These are phyloP conservation scores for Pythium pyrilobum DNA, from an alignment of 352 stramenopile genomes.

Conservation along the genomic window DNA sequence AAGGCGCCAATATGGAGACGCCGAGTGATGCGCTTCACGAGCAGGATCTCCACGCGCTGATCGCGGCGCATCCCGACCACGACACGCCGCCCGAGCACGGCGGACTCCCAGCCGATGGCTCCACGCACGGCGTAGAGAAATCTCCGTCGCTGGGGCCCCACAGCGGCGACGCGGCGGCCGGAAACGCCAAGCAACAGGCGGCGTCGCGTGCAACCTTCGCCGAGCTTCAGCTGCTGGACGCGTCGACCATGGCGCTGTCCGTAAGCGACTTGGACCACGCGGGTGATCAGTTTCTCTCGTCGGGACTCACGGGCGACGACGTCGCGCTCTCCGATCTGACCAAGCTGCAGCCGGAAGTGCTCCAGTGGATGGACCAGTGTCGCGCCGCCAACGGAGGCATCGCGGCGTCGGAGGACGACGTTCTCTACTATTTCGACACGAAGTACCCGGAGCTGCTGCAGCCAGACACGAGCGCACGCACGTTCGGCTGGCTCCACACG, in stretches of 20 bases:
- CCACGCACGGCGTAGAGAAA: too few relatives aligned
- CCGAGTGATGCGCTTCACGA: constrained; percentile 4
- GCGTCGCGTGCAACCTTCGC: background rate
- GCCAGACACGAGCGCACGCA: constrained; percentile 24
- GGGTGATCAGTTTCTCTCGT: constrained; percentile 14
- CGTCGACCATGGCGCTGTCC: constrained; percentile 4
- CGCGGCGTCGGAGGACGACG: constrained; percentile 38
- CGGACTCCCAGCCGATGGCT: too few relatives aligned
- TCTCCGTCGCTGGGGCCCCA: too few relatives aligned
- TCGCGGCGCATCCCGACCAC: background rate
- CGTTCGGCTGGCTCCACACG: constrained; percentile 56
- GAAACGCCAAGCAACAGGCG: background rate
- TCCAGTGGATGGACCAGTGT: constrained; percentile 41
- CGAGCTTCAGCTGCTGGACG: constrained; percentile 17
- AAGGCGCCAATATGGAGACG: constrained; percentile 18
- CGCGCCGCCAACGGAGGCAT: constrained; percentile 24
- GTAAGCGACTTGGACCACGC: constrained; percentile 13
- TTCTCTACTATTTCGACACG: constrained; percentile 62
- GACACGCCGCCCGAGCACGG: background rate
- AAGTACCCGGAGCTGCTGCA: constrained; percentile 52
- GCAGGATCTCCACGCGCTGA: constrained; percentile 15
- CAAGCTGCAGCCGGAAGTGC: constrained; percentile 41
- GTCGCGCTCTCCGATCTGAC: constrained; percentile 20
- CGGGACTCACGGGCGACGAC: background rate
- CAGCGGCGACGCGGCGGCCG: background rate